Evolutionary conservation across 768 basidiomycete genomes (phyloP).

Genomic region (Hirschioporus abietinus): DNA sequence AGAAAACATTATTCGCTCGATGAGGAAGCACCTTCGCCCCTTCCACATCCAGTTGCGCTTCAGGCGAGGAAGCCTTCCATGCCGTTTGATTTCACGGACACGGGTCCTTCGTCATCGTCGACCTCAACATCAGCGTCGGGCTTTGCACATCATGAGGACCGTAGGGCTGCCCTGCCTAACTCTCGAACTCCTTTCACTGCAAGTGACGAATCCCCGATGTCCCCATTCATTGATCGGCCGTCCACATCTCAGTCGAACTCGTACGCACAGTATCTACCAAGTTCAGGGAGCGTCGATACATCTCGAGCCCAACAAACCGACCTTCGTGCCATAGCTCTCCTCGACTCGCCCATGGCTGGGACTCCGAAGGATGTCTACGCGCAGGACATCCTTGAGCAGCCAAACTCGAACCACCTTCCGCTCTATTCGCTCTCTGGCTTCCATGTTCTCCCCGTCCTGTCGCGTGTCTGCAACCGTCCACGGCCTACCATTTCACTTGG

Average conservation of each 20-base stretch:
- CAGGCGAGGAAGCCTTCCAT: neutral
- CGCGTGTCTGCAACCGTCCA: conserved; percentile 68
- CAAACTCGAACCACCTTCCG: conserved; percentile 23
- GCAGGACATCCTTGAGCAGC: neutral
- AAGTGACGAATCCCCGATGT: neutral
- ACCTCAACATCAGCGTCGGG: too few species aligned
- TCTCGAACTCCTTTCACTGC: too few species aligned
- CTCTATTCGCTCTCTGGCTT: conserved; percentile 91
- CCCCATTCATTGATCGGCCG: neutral
- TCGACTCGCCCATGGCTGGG: neutral
- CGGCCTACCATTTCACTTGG: conserved; percentile 76
- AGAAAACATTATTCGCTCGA: neutral
- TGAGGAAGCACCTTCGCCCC: neutral
- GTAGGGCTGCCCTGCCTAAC: neutral
- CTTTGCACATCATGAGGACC: neutral
- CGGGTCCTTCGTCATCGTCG: neutral
- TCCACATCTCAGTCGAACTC: neutral
- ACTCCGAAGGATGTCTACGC: neutral
- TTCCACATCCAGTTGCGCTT: neutral
- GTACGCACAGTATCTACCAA: neutral
- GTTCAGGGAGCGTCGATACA: neutral
- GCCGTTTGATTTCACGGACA: neutral
- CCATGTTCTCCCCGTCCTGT: conserved; percentile 78
- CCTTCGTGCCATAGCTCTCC: neutral
- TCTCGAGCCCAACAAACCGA: neutral